Percentiles rank a stretch among this genome's conserved stretches.
phyloP scores from a whole-genome alignment of 129 eudicot genomes.

The Smallanthus sonchifolius region DNA sequence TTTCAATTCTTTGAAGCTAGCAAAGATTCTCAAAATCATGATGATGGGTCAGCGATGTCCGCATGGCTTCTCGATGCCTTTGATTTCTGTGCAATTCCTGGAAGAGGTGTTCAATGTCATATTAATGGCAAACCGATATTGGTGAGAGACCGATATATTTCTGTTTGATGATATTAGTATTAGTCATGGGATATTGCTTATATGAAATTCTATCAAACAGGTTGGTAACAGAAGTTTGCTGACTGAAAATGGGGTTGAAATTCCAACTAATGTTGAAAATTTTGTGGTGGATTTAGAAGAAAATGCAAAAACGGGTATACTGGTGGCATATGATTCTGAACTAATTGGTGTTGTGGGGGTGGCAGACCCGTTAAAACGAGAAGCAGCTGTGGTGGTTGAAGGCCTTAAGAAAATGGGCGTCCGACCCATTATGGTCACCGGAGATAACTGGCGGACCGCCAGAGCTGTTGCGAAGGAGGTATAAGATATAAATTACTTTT shows the following conservation, averaged over 20 bases:
- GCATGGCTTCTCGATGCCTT: constrained; percentile 84
- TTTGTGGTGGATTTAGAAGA: constrained; percentile 87
- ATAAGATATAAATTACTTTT: neutral
- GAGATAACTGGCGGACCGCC: constrained; percentile 98
- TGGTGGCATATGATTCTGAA: constrained; percentile 59
- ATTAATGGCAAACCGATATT: constrained; percentile 58
- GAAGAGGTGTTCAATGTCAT: constrained; percentile 82
- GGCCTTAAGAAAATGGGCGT: constrained; percentile 93
- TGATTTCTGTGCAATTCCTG: constrained; percentile 80
- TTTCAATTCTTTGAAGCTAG: constrained; percentile 77
- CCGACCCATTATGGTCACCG: constrained; percentile 96
- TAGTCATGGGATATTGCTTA: constrained; percentile 15
- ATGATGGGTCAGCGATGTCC: constrained; percentile 41
- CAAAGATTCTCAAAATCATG: constrained; percentile 35
- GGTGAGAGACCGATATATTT: constrained; percentile 38
- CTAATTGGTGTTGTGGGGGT: constrained; percentile 81
- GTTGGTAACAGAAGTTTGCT: constrained; percentile 89
- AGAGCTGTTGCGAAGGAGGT: constrained; percentile 95
- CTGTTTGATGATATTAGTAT: neutral
- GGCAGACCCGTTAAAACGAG: constrained; percentile 94
- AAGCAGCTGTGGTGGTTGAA: constrained; percentile 90
- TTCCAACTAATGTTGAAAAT: constrained; percentile 53
- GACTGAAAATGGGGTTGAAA: constrained; percentile 51
- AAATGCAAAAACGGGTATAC: constrained; percentile 81
- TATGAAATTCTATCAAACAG: constrained; percentile 33